phyloP scores from a whole-genome alignment of 306 rosid genomes.

The Ammopiptanthus mongolicus region DNA sequence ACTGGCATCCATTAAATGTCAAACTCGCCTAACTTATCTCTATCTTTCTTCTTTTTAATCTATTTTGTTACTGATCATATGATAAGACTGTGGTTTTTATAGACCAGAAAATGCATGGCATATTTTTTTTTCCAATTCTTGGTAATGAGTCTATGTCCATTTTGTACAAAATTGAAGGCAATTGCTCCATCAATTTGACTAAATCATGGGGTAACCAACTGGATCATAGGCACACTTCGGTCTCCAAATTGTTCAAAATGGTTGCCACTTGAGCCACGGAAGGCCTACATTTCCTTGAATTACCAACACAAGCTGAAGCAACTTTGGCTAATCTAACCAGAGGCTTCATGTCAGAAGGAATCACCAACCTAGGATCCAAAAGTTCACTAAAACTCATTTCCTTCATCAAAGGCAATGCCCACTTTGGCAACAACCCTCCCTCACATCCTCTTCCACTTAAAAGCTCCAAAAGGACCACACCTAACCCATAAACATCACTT shows the following conservation, averaged over 20 bases:
- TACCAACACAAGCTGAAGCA: constrained; percentile 78
- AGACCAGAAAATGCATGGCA: not conserved
- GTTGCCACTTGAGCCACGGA: constrained; percentile 57
- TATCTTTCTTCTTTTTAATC: not conserved
- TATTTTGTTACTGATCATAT: not conserved
- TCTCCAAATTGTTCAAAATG: constrained; percentile 65
- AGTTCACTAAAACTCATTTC: constrained; percentile 49
- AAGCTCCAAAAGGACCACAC: constrained; percentile 73
- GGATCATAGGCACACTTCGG: constrained; percentile 28
- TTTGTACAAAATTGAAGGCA: constrained; percentile 1
- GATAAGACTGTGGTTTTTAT: not conserved
- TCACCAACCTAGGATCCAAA: constrained; percentile 55
- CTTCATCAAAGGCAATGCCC: constrained; percentile 85
- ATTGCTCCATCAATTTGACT: constrained; percentile 3
- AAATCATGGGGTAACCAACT: not conserved
- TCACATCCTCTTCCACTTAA: constrained; percentile 75
- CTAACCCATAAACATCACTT: constrained; percentile 81
- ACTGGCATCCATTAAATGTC: constrained; percentile 2
- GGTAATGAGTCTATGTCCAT: not conserved
- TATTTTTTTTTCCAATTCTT: not conserved
- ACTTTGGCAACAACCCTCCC: constrained; percentile 54
- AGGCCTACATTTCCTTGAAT: constrained; percentile 77
- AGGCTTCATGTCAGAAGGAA: constrained; percentile 43
- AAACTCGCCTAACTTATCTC: not conserved
- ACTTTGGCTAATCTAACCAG: constrained; percentile 74